phyloP scores from a whole-genome alignment of 768 basidiomycete species.

The Naganishia vaughanmartiniae region DNA sequence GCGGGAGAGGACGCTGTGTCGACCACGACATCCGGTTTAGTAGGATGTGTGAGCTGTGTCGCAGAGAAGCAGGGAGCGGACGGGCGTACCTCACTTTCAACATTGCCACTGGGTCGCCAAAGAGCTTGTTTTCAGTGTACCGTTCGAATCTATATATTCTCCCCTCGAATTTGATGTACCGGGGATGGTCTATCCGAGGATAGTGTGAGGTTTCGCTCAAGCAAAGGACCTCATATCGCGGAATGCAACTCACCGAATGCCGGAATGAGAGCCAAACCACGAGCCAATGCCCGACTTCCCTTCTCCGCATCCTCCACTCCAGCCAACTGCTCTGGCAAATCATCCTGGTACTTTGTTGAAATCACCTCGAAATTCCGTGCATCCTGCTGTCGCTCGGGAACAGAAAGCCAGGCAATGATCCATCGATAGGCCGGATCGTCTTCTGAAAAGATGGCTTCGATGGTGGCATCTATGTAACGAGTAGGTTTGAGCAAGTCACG shows the following conservation, averaged over 20 bases:
- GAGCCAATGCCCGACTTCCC: neutral
- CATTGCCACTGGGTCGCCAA: slow-evolving; percentile 24
- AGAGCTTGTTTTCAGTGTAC: slow-evolving; percentile 14
- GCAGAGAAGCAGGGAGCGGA: neutral
- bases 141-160: slow-evolving; percentile 15
- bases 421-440: slow-evolving; percentile 29
- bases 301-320: neutral
- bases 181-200: neutral
- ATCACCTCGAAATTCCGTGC: slow-evolving; percentile 27
- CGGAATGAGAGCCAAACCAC: slow-evolving; percentile 17
- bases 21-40: too few species aligned
- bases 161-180: slow-evolving; percentile 23
- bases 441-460: slow-evolving; percentile 24
- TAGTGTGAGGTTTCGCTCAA: neutral
- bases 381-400: slow-evolving; percentile 16
- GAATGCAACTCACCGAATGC: neutral
- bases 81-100: slow-evolving; percentile 20
- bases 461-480: slow-evolving; percentile 11
- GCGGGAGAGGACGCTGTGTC: slow-evolving; percentile 23
- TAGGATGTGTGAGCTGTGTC: too few species aligned
- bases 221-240: neutral
- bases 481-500: too few species aligned
- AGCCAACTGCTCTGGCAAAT: neutral
- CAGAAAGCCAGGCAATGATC: slow-evolving; percentile 30
- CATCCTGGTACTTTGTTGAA: neutral